Percentiles rank a stretch among this genome's conserved stretches.
Evolutionary conservation across 257 asterid species (phyloP).

Genomic region (Cynanchum wilfordii): DNA sequence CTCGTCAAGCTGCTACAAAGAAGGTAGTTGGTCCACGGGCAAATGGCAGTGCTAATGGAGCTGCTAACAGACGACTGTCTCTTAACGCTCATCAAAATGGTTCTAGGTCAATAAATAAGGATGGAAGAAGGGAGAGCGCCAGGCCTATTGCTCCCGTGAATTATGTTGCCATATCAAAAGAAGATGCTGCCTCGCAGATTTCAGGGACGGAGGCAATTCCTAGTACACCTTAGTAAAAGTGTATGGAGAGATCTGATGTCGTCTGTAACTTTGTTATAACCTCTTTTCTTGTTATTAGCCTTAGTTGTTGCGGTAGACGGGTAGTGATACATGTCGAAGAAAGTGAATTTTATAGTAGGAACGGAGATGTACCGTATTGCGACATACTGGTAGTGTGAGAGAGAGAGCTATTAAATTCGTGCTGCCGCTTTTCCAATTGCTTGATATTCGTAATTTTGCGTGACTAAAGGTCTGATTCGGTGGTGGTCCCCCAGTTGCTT

Average conservation of each 20-base stretch:
- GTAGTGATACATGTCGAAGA: conserved; percentile 21
- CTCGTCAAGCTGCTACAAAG: conserved; percentile 59
- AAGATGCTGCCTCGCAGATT: conserved; percentile 45
- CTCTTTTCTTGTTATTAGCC: conserved; percentile 19
- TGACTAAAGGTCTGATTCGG: neutral
- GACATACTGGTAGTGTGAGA: conserved; percentile 16
- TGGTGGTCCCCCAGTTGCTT: neutral
- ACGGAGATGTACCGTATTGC: conserved; percentile 4
- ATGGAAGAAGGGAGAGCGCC: conserved; percentile 58
- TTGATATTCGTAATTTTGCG: neutral
- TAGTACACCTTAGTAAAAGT: conserved; percentile 27
- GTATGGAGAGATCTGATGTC: conserved; percentile 13
- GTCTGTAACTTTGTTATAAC: conserved; percentile 14
- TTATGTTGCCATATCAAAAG: conserved; percentile 70
- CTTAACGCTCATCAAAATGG: conserved; percentile 81
- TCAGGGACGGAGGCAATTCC: conserved; percentile 35
- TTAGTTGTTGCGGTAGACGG: conserved; percentile 22
- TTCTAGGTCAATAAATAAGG: conserved; percentile 62
- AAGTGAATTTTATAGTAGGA: conserved; percentile 12
- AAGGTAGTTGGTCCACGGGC: conserved; percentile 64
- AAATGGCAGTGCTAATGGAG: conserved; percentile 69
- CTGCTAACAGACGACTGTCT: conserved; percentile 67
- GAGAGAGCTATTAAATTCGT: conserved; percentile 10
- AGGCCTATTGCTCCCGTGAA: conserved; percentile 67
- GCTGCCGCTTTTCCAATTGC: neutral